phyloP scores from a whole-genome alignment of 345 rosid species.

The Hypericum androsaemum region DNA sequence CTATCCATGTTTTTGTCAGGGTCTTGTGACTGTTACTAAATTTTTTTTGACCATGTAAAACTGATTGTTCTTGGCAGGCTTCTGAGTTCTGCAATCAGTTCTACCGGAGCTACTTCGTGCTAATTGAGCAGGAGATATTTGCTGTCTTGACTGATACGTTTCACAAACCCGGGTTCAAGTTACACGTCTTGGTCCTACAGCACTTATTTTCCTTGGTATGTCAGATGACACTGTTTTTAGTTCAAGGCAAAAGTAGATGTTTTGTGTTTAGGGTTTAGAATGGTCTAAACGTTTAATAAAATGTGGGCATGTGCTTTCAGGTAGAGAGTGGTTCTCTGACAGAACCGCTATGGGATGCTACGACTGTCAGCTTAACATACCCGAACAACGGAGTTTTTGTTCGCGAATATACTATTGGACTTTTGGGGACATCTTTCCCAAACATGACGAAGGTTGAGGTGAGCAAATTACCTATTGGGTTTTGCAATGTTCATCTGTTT shows the following conservation, averaged over 20 bases:
- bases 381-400: constrained; percentile 68
- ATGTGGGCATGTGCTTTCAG: constrained; percentile 26
- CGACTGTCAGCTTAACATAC: constrained; percentile 62
- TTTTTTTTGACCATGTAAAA: no score
- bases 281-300: background rate
- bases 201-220: constrained; percentile 79
- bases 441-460: constrained; percentile 94
- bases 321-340: constrained; percentile 71
- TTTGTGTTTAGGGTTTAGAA: no score
- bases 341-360: constrained; percentile 89
- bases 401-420: constrained; percentile 87
- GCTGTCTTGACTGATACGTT: constrained; percentile 94
- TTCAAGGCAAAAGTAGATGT: no score
- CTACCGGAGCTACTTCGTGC: constrained; percentile 49
- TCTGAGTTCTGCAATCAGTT: constrained; percentile 84
- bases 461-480: background rate
- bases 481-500: background rate
- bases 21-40: constrained; percentile 9
- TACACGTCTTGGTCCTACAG: constrained; percentile 84
- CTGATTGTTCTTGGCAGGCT: constrained; percentile 31
- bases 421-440: constrained; percentile 84
- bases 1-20: background rate
- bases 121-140: constrained; percentile 91
- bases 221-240: background rate
- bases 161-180: constrained; percentile 98